Evolutionary conservation across 2,329 filamentous ascomycete species (phyloP).

Genomic region (Helicocarpus griseus): DNA sequence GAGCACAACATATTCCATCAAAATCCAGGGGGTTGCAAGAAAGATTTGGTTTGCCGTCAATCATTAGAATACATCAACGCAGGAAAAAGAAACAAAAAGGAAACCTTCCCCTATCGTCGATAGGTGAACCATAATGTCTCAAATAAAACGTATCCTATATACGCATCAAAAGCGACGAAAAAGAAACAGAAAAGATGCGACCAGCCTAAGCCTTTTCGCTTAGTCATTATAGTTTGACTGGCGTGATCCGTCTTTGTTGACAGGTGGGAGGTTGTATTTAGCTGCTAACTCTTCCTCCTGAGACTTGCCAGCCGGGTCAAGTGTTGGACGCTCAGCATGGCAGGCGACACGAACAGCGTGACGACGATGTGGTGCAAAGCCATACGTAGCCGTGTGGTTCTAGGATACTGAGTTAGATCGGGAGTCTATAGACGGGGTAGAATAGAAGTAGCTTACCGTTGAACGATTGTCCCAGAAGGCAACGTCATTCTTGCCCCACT

Average conservation of each 20-base stretch:
- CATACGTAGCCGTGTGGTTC: constrained; percentile 48
- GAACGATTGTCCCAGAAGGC: constrained; percentile 60
- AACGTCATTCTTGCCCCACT: constrained; percentile 56
- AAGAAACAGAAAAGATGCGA: background rate
- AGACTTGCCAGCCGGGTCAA: constrained; percentile 36
- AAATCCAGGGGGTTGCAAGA: too few species aligned
- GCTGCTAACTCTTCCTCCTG: constrained; percentile 46
- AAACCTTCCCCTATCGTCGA: too few species aligned
- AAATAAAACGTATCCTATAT: too few species aligned
- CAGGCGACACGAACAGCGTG: constrained; percentile 44
- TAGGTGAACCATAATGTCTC: too few species aligned
- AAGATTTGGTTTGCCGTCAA: too few species aligned
- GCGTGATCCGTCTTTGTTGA: constrained; percentile 48
- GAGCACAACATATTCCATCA: too few species aligned
- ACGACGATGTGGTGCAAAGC: constrained; percentile 47
- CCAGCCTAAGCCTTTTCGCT: background rate
- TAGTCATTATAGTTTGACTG: constrained; percentile 50
- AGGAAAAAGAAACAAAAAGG: too few species aligned
- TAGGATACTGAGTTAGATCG: constrained; percentile 14
- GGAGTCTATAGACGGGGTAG: background rate
- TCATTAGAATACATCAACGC: too few species aligned
- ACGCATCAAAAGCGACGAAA: background rate
- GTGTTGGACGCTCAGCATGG: constrained; percentile 38
- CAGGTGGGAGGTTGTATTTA: constrained; percentile 39
- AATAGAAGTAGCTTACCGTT: constrained; percentile 30